A percentile compares a stretch with the other conserved stretches of the same genome.
Conservation (phyloP, 73 alveolate species). For the Paramecium tetraurelia region DNA sequence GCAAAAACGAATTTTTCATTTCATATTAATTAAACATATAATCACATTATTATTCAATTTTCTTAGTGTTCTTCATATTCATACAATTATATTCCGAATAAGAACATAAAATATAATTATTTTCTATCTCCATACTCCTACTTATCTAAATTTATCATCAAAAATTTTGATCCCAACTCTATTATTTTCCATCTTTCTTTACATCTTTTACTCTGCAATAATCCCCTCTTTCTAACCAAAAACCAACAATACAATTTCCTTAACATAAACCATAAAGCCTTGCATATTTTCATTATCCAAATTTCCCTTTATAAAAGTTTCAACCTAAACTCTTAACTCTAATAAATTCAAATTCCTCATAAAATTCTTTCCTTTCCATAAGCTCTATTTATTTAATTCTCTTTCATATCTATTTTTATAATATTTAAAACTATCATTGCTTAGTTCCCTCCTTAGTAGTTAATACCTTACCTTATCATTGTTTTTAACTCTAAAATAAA, state of each 20-base stretch:
- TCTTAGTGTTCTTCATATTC: neutral
- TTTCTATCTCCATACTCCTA: neutral
- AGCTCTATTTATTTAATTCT: too few relatives aligned
- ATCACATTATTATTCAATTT: neutral
- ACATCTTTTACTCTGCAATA: neutral
- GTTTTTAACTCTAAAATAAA: neutral
- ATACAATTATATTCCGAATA: neutral
- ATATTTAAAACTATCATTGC: too few relatives aligned
- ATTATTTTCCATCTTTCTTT: neutral
- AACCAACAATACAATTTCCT: neutral
- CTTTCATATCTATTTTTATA: too few relatives aligned
- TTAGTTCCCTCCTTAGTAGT: too few relatives aligned
- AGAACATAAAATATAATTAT: neutral
- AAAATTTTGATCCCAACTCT: neutral
- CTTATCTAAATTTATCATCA: neutral
- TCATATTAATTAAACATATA: neutral
- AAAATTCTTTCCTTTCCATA: too few relatives aligned
- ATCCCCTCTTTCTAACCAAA: neutral
- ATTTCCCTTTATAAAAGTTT: neutral
- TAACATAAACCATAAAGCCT: neutral
- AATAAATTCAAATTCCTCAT: too few relatives aligned
- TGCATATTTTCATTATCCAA: neutral
- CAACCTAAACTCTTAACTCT: neutral
- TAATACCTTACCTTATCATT: too few relatives aligned
- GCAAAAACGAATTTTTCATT: constrained; percentile 36